Evolutionary conservation across 108 stramenopile species (phyloP).

Genomic region (Poteriospumella lacustris): DNA sequence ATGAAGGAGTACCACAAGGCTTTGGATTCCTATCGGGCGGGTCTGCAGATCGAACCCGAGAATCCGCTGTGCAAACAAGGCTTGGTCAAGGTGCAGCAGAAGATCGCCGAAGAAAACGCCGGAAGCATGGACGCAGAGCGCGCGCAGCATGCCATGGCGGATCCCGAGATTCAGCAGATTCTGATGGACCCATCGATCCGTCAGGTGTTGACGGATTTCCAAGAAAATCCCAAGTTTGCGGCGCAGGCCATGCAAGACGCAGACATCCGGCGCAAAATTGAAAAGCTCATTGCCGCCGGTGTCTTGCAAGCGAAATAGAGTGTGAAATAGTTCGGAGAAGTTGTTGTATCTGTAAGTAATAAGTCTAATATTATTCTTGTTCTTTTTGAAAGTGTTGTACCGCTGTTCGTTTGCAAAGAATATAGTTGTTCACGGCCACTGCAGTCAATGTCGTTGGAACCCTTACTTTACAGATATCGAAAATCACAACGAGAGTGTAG

Average conservation of each 20-base stretch:
- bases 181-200: slow-evolving; percentile 90
- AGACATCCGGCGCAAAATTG: slow-evolving; percentile 79
- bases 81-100: slow-evolving; percentile 73
- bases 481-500: too few relatives aligned
- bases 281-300: slow-evolving; percentile 95
- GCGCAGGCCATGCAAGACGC: slow-evolving; percentile 83
- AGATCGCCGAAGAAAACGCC: slow-evolving; percentile 61
- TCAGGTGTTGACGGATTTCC: slow-evolving; percentile 85
- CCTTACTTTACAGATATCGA: too few relatives aligned
- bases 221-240: slow-evolving; percentile 80
- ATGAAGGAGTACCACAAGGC: slow-evolving; percentile 68
- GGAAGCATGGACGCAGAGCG: slow-evolving; percentile 84
- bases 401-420: too few relatives aligned
- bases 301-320: slow-evolving; percentile 73
- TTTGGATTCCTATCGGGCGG: slow-evolving; percentile 83
- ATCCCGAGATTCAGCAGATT: slow-evolving; percentile 96
- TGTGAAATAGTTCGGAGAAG: too few relatives aligned
- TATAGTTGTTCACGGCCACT: too few relatives aligned
- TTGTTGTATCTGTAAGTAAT: too few relatives aligned
- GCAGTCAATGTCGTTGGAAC: too few relatives aligned
- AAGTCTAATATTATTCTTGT: too few relatives aligned
- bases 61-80: slow-evolving; percentile 88
- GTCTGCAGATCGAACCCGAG: slow-evolving; percentile 73
- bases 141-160: slow-evolving; percentile 94
- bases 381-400: too few relatives aligned